Evolutionary conservation across 2,329 filamentous ascomycete species (phyloP), one percentile per base, ranked within the genome.

Genomic region (Beauveria scarabaeidicola): DNA sequence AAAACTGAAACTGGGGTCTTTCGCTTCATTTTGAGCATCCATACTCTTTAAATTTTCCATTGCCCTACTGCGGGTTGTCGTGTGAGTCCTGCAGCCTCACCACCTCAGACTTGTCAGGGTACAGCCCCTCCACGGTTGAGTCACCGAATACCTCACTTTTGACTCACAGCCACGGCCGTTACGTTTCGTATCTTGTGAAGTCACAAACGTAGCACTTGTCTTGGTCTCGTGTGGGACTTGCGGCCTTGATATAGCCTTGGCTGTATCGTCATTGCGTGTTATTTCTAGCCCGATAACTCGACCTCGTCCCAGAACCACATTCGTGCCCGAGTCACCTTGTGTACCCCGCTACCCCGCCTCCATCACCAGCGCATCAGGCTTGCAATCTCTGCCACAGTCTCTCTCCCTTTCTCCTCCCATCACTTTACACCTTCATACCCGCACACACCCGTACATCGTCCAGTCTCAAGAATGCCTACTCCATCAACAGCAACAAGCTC

Each of bases 401-500:
- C 43, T 43, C 29, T 27, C 50, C 44, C 21, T 11, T 47, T 23
- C 19, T n/a, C 27, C 40, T 36, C 36, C 43, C 38, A 52, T 23
- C 56, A 27, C 25, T 47, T 60, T 1, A 25, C 52, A 52, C 17
- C 19, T 17, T 27, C 46, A 52, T 41, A 60, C 36, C 58, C 36
- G 36, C 32, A 52, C 41, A 60, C 41, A 38, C 15, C 17, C n/a
- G 38, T 62, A 66, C 51, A 61, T 69, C 25, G 15, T 52, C 43
- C 29, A 3, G 9, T 15, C 23, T 19, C 51, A 54, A 15, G n/a
- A 13, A 75, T 67, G 54, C 81, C 84, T 81, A 72, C 78, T 63
- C 71, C 72, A 61, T 70, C 73, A 57, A 74, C 79, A 47, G 78
- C 77, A 64, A 68, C 73, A 44, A 78, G 73, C 72, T 80, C 87